Evolutionary conservation across 352 stramenopile species (phyloP), one percentile per base, ranked within the genome.

Genomic region (Pythium dissotocum): DNA sequence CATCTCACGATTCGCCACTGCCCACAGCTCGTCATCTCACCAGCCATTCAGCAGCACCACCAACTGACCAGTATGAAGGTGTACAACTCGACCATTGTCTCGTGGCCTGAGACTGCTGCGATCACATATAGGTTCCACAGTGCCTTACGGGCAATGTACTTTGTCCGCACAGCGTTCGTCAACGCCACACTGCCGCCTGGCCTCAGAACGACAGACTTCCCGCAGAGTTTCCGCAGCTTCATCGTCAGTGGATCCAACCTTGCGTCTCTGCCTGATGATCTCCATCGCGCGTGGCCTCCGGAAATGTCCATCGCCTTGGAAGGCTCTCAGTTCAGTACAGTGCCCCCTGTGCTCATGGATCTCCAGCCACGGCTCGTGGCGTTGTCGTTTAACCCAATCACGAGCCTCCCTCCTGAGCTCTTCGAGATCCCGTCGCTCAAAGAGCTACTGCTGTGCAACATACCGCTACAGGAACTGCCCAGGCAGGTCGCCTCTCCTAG

Each of bases 1-100:
- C 52, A 46, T 9, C 26, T 69, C n/a, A 18, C 51, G 7, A 42
- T 63, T n/a, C 63, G 54, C 28, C 63, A 69, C 33, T 69, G 63
- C 33, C 32, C 36, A 1, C 1, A 44, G 9, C 32, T 68, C 13
- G 32, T 12, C 18, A 46, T 68, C 5, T 38, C 62, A 5, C 18
- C 16, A 0, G 1, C 28, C 4, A n/a, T 68, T 13, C 24, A 49
- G 2, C n/a, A 40, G 16, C 55, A 49, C 30, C 26, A n/a, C 0
- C 6, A 35, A 6, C 5, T 57, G 6, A 49, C 21, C 2, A 58
- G 33, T 33, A 30, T 68, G 16, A 68, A 68, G 30, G 16, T 61
- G 5, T 68, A 68, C 62, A 68, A 68, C 42, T 52, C 52, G 26
- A 62, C 62, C 0, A 57, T 61, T 4, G 4, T 40, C 2, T 26